Evolutionary conservation across 2,329 filamentous ascomycete species (phyloP).

Genomic region (Neonectria neomacrospora): DNA sequence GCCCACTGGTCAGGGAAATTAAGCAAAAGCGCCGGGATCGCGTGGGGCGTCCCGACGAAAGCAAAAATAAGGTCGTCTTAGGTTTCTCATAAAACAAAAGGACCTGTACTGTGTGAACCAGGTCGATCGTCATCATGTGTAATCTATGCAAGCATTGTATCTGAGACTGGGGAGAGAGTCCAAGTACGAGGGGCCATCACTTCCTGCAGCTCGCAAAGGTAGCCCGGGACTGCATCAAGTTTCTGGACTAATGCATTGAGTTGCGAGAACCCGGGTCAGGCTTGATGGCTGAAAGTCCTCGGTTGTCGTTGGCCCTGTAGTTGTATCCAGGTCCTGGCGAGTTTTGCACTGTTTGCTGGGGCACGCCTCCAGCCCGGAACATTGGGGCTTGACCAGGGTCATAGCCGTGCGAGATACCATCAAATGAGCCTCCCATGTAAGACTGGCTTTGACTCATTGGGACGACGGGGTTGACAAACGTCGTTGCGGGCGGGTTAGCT

Average conservation of each 20-base stretch:
- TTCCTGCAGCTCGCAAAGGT: conserved; percentile 14
- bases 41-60: conserved; percentile 20
- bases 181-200: conserved; percentile 8
- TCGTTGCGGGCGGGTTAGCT: conserved; percentile 43
- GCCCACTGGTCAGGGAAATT: conserved; percentile 27
- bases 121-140: conserved; percentile 37
- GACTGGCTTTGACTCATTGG: conserved; percentile 48
- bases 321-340: conserved; percentile 49
- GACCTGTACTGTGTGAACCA: conserved; percentile 48
- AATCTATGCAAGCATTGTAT: conserved; percentile 36
- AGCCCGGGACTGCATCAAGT: not conserved
- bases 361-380: conserved; percentile 49
- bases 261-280: conserved; percentile 46
- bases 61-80: conserved; percentile 22
- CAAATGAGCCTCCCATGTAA: conserved; percentile 51
- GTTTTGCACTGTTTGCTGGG: conserved; percentile 44
- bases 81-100: conserved; percentile 26
- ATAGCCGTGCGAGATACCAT: conserved; percentile 50
- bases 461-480: conserved; percentile 48
- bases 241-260: conserved; percentile 41
- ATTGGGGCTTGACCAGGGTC: conserved; percentile 46
- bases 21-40: conserved; percentile 25
- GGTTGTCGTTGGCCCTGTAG: conserved; percentile 49
- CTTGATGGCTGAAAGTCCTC: conserved; percentile 46
- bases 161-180: conserved; percentile 26